Evolutionary conservation across 805 yeast species (phyloP).

Genomic region (Maudiozyma turicensis): DNA sequence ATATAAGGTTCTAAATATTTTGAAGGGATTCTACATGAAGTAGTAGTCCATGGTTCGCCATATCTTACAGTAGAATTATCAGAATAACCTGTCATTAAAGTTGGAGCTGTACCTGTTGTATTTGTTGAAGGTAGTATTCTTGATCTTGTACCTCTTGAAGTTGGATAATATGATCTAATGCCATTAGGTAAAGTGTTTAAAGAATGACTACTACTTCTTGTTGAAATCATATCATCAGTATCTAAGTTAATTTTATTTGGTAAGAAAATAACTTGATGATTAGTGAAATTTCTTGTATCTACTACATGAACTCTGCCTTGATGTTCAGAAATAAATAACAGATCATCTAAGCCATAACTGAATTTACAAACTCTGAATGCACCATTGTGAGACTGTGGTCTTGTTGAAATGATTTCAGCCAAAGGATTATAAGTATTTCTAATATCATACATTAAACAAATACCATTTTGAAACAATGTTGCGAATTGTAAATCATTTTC

Average conservation of each 20-base stretch:
- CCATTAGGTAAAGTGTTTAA: neutral
- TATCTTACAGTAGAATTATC: neutral
- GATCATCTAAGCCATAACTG: slow-evolving; percentile 60
- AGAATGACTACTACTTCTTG: neutral
- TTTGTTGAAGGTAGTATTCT: neutral
- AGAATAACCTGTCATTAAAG: neutral
- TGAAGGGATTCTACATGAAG: slow-evolving; percentile 22
- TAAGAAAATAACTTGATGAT: slow-evolving; percentile 66
- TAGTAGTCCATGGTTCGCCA: slow-evolving; percentile 21
- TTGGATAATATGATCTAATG: neutral
- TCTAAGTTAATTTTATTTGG: slow-evolving; percentile 33
- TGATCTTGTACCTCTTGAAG: neutral
- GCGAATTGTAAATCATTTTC: slow-evolving; percentile 69
- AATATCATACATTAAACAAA: slow-evolving; percentile 65
- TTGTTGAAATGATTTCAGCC: slow-evolving; percentile 48
- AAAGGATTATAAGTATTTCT: slow-evolving; percentile 50
- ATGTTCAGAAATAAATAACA: slow-evolving; percentile 72
- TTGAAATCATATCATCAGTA: neutral
- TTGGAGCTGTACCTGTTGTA: neutral
- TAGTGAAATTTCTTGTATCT: slow-evolving; percentile 62
- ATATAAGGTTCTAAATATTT: slow-evolving; percentile 23
- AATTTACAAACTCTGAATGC: slow-evolving; percentile 61
- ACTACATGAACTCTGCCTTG: slow-evolving; percentile 78
- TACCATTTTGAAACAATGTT: slow-evolving; percentile 80
- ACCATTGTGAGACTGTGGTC: slow-evolving; percentile 45